Base-by-base conservation (phyloP, 1,284 basidiomycete genomes). In the Ustilago trichophora region DNA sequence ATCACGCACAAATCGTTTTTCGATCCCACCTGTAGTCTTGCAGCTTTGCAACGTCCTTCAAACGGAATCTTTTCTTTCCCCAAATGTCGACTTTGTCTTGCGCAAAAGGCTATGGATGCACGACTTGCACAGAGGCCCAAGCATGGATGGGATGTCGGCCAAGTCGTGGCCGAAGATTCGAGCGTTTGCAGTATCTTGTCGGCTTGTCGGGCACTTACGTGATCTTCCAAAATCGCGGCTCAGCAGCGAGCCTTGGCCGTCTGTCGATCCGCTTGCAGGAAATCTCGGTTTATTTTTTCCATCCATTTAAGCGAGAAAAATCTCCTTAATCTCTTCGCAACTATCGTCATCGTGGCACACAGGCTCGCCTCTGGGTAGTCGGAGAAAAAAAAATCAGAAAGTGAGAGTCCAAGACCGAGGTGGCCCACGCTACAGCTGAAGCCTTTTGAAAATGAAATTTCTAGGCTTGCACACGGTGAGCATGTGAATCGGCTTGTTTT, bases 231-330 rank as follows among this genome's bases (percentile, higher is more conserved):
- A n/a, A 27, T 26, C 18, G 29, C 27, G 31, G 45, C 45, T 38
- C 6, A 31, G 21, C 7, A 13, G 13, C 24, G 10, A 24, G 37
- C 31, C 32, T 31, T 34, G 29, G 37, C 27, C 18, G 15, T 29
- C n/a, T 26, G 57, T 48, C 57, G 57, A 59, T 59, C 57, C 40
- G 38, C 49, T 53, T 31, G 40, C 50, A 48, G 57, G 52, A 47
- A 45, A 33, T 54, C 24, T 12, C 29, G 37, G 10, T 37, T 37
- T 37, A 19, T 37, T 41, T 18, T 46, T 16, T 18, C 7, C 15
- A 4, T 12, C n/a, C 19, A 13, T 33, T 33, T 41, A 52, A 49
- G 57, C 57, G 57, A 56, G 41, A 19, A 32, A 37, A 52, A 49
- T 38, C 51, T 50, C 47, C 48, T 46, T 40, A 35, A 13, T 10